Base-by-base conservation (phyloP, 306 rosid genomes). In the Trifolium fragiferum region DNA sequence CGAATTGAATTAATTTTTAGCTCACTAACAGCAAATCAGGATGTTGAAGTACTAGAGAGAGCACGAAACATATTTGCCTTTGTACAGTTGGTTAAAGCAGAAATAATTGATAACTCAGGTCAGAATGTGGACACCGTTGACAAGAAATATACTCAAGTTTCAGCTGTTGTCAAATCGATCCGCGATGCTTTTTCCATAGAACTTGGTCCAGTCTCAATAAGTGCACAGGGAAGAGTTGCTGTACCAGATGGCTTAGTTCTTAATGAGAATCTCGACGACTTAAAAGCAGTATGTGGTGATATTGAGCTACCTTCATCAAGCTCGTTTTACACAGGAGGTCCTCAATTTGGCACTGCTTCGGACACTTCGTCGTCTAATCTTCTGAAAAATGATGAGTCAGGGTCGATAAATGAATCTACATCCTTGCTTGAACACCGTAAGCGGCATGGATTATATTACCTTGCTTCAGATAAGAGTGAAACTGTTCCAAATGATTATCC, bases 361-460 rank as follows among this genome's bases (percentile, higher is more conserved):
- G 88, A 85, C 46, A 71, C 67, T 73, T 80, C 90, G 74, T 63
- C 79, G 20, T 72, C 82, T 63, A 75, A 70, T 65, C 83, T 68
- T 63, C 77, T 76, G 64, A 77, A 62, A 71, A 83, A 50, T 57
- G 92, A 83, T 62, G 95, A 88, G 53, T 71, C 79, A 47, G 89
- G 73, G 74, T 70, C 86, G 35, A 81, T 76, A 38, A 94, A 69
- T 21, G 95, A 90, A 80, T 84, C 96, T 37, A 83, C 97, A 66
- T 90, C 89, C 65, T 86, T 90, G 81, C 92, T 92, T 69, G 93
- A 94, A 69, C 99, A 94, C 74, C 95, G 99, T 10, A 94, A 82
- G 78, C 87, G 96, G 41, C 99, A 94, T 62, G 99, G 93, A 18
- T 77, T 94, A 46, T 94, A 90, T 86, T 91, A 94, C 84, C 97